A percentile compares a stretch with the other conserved stretches of the same genome.
Evolutionary conservation across 331 rosid species (phyloP).

Genomic region (Rhamnella rubrinervis): DNA sequence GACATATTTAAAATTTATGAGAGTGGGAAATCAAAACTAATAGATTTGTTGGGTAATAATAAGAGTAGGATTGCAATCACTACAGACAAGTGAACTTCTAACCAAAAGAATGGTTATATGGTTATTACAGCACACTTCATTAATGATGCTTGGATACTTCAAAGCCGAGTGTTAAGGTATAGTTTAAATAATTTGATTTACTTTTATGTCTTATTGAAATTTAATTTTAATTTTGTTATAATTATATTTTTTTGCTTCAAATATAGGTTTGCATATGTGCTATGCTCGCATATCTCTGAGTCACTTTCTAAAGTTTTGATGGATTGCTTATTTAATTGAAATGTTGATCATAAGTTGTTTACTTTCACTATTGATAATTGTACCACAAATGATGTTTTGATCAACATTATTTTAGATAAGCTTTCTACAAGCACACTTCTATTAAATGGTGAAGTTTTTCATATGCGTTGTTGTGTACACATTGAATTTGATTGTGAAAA

Average conservation of each 20-base stretch:
- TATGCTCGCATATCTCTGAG: too few species aligned
- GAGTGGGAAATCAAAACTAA: background rate
- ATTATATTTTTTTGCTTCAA: background rate
- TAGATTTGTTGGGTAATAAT: background rate
- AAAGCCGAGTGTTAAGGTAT: background rate
- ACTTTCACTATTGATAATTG: too few species aligned
- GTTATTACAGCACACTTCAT: background rate
- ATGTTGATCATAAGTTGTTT: background rate
- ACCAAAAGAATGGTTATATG: background rate
- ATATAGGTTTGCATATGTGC: too few species aligned
- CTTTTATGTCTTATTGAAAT: background rate
- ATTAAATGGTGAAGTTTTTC: background rate
- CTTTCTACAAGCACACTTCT: background rate
- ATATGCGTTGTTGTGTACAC: background rate
- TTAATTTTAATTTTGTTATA: too few species aligned
- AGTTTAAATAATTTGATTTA: background rate
- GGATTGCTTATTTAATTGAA: background rate
- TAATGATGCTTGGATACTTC: background rate
- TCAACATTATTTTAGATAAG: too few species aligned
- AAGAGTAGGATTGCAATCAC: background rate
- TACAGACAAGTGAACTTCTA: background rate
- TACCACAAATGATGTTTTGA: background rate
- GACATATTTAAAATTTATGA: slow-evolving; percentile 10
- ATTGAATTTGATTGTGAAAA: background rate
- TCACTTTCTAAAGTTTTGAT: background rate